Evolutionary conservation across 164 flowering plant species (phyloP).

Genomic region (Echeveria elegans): DNA sequence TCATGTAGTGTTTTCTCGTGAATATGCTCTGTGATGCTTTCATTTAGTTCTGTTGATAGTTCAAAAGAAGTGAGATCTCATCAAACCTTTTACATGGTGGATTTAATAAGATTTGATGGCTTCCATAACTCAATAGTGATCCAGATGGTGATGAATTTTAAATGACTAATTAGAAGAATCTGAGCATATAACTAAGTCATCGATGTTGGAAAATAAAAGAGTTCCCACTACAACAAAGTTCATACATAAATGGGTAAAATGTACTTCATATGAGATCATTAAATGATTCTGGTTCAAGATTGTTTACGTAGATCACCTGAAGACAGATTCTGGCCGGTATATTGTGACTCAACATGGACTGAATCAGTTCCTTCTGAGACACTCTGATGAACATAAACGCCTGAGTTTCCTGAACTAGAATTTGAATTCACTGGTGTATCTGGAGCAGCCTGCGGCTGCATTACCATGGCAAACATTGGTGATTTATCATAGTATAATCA

Average conservation of each 20-base stretch:
- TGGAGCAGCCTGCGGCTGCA: conserved; percentile 58
- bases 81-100: conserved; percentile 8
- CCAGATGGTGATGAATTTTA: not conserved
- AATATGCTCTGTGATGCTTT: conserved; percentile 22
- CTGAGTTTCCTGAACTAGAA: conserved; percentile 51
- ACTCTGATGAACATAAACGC: conserved; percentile 33
- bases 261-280: not conserved
- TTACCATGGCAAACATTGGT: conserved; percentile 8
- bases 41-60: conserved; percentile 27
- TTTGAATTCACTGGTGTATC: conserved; percentile 47
- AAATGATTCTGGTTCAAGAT: not conserved
- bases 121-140: not conserved
- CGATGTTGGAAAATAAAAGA: not conserved
- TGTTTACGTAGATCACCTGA: conserved; percentile 14
- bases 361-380: conserved; percentile 59
- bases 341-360: conserved; percentile 24
- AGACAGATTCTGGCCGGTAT: conserved; percentile 23
- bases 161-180: not conserved
- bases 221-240: not conserved
- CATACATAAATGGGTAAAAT: not conserved
- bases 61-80: conserved; percentile 13
- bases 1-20: conserved; percentile 67
- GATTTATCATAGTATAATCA: conserved; percentile 1
- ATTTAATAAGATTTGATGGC: not conserved
- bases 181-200: not conserved